These are phyloP conservation scores for Salix caprea DNA, from an alignment of 345 rosid genomes.

Conservation along the genomic window DNA sequence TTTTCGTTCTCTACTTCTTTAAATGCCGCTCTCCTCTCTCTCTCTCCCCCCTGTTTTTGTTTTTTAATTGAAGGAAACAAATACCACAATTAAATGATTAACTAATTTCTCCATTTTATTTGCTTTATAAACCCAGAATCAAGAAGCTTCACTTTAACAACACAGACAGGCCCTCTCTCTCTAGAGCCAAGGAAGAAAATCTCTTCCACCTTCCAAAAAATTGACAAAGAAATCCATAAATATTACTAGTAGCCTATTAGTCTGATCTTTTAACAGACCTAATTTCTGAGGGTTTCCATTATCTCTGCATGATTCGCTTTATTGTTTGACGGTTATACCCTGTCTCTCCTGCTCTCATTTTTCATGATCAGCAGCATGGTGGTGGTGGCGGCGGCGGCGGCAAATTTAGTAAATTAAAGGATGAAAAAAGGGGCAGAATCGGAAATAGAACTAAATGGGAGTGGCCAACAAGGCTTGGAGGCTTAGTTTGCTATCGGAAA, in stretches of 20 bases:
- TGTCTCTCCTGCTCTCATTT: no score
- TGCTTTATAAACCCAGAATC: no score
- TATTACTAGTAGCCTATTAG: background rate
- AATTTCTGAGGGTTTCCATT: background rate
- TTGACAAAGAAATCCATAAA: background rate
- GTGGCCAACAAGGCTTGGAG: constrained; percentile 51
- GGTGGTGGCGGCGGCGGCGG: constrained; percentile 5
- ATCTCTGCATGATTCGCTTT: background rate
- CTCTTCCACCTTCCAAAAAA: background rate
- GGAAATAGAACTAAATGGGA: constrained; percentile 35
- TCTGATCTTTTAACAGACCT: background rate
- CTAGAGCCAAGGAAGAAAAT: no score
- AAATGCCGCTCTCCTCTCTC: no score
- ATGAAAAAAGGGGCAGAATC: constrained; percentile 33
- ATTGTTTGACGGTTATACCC: background rate
- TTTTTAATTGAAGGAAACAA: no score
- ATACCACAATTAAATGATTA: no score
- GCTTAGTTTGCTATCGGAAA: constrained; percentile 38
- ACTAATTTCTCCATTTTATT: no score
- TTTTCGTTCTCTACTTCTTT: no score
- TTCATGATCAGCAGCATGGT: background rate
- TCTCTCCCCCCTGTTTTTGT: no score
- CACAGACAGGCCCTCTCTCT: no score
- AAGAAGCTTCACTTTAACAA: no score
- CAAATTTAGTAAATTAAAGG: constrained; percentile 12